These are phyloP conservation scores for Rhamnella rubrinervis DNA, from an alignment of 331 rosid genomes.

Conservation along the genomic window DNA sequence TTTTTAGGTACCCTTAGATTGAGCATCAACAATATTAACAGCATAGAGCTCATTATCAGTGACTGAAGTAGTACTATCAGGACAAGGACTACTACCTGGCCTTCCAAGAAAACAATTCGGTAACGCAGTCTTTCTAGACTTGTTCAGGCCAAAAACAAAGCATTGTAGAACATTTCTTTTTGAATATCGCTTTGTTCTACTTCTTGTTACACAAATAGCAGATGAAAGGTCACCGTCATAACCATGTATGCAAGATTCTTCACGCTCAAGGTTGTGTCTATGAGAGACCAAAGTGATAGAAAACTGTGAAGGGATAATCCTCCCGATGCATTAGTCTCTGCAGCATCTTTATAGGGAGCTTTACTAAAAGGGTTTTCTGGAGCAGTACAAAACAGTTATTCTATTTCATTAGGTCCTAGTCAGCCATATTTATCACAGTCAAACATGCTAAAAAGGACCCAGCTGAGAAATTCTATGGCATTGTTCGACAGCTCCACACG, in stretches of 20 bases:
- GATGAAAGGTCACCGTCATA: constrained; percentile 75
- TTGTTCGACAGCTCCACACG: too few species aligned
- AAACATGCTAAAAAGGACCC: too few species aligned
- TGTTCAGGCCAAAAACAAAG: constrained; percentile 78
- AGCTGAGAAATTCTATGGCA: too few species aligned
- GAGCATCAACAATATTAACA: too few species aligned
- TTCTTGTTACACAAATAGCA: constrained; percentile 72
- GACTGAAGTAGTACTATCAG: too few species aligned
- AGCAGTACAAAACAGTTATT: too few species aligned
- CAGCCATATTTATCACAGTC: too few species aligned
- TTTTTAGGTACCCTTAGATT: too few species aligned
- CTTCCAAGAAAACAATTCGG: constrained; percentile 71
- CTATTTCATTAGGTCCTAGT: too few species aligned
- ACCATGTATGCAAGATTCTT: constrained; percentile 77
- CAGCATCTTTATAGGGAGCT: constrained; percentile 61
- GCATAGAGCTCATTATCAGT: too few species aligned
- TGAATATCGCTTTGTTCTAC: constrained; percentile 60
- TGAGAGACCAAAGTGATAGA: constrained; percentile 78
- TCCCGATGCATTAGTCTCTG: constrained; percentile 64
- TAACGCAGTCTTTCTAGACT: constrained; percentile 74
- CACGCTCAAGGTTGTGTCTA: constrained; percentile 64
- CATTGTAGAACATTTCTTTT: constrained; percentile 80
- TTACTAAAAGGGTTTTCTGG: constrained; percentile 52
- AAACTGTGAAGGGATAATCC: constrained; percentile 64
- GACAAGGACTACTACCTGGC: constrained; percentile 5